phyloP scores from a whole-genome alignment of 2,329 filamentous ascomycete species.

The Aspergillus pseudonomiae region DNA sequence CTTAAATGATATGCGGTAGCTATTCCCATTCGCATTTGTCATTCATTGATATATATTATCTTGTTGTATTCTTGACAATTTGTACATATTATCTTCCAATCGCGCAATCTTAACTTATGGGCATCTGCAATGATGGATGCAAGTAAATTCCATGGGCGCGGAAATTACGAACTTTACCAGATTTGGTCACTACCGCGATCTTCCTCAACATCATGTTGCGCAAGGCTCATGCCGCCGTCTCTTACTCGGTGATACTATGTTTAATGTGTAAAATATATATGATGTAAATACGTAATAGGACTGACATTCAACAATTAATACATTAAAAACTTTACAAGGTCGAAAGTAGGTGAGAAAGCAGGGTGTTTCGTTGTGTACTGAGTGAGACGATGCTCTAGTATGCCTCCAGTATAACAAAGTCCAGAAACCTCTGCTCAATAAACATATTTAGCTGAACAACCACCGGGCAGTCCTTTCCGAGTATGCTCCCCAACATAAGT shows the following conservation, averaged over 20 bases:
- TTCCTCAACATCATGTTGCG: not conserved
- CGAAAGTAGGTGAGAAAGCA: not conserved
- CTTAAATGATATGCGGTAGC: not conserved
- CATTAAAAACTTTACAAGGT: not conserved
- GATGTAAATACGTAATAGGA: not conserved
- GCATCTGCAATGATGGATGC: not conserved
- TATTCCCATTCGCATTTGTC: not conserved
- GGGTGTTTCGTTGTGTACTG: not conserved
- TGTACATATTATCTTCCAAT: not conserved
- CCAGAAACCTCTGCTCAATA: not conserved
- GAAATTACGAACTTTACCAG: slow-evolving; percentile 16
- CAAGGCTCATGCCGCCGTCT: not conserved
- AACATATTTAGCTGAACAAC: not conserved
- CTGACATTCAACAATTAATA: not conserved
- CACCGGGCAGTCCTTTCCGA: not conserved
- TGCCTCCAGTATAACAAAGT: not conserved
- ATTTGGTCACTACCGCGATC: slow-evolving; percentile 6
- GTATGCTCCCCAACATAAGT: not conserved
- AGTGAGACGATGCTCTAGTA: not conserved
- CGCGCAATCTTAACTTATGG: not conserved
- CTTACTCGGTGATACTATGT: not conserved
- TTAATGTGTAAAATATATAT: not conserved
- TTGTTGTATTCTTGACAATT: not conserved
- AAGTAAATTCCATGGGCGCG: slow-evolving; percentile 4
- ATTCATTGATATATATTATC: not conserved